Evolutionary conservation across 1,284 basidiomycete genomes (phyloP), one percentile per base, ranked within the genome.

Genomic region (Melampsora americana): DNA sequence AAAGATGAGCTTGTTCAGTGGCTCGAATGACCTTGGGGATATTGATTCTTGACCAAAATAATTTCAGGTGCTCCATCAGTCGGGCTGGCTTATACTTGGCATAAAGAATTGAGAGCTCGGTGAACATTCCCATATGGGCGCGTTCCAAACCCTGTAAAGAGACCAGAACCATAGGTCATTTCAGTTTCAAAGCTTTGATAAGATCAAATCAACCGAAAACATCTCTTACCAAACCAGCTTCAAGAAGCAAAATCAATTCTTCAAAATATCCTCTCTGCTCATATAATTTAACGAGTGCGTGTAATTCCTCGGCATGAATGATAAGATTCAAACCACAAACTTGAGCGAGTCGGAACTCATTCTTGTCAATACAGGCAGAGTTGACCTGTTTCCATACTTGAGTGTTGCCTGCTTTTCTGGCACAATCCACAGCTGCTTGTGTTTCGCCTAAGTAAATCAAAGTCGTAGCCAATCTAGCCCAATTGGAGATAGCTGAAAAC

Each of bases 331-430:
- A 89, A 87, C 94, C 95, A 84, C 94, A 96, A 81, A 99, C 98
- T 87, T 99, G 95, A 23, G 96, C 95, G 81, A 98, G 84, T 79
- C 93, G 91, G 88, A 98, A 99, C 83, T 99, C 96, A 79, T 88
- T 86, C 86, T 98, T 97, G 86, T 96, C 94, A 74, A 99, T 89
- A 85, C 96, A 99, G 56, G 96, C 96, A 28, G 94, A 92, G 80
- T 99, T 95, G 77, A 99, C 96, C 84, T 99, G 96, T 85, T 98
- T 98, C 96, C 96, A 99, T n/a, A 99, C 96, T 84, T 96, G 93
- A 12, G 96, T 99, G 83, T 99, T 99, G 42, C 96, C 96, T 23
- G 96, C 96, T 84, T 99, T 99, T 79, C 96, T 88, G 23, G 96
- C 96, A 79, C 95, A 96, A 84, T 99, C 96, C 23, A 99, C 96